A percentile compares a stretch with the other conserved stretches of the same genome.
Conservation (phyloP, 2,329 filamentous ascomycete genomes). For the Trichoderma atrobrunneum region DNA sequence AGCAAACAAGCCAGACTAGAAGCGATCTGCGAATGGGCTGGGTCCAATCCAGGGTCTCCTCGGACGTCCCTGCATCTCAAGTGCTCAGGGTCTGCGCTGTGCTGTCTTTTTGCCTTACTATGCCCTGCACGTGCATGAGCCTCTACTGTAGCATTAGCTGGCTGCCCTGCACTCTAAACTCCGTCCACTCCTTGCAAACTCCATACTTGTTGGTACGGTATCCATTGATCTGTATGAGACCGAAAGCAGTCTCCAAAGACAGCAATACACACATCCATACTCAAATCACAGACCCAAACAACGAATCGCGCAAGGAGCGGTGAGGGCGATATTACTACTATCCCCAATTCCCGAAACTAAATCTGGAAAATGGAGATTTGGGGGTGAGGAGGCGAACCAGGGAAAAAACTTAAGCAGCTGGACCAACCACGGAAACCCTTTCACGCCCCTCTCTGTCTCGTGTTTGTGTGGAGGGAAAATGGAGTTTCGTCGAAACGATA, state of each 20-base stretch:
- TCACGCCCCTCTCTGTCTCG: background rate
- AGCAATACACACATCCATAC: background rate
- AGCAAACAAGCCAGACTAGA: background rate
- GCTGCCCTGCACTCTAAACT: background rate
- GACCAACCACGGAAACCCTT: background rate
- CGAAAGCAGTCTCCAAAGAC: background rate
- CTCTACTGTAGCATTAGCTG: background rate
- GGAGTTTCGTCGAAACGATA: background rate
- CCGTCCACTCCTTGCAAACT: background rate
- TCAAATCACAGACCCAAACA: background rate
- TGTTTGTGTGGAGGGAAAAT: background rate
- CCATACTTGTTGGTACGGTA: background rate
- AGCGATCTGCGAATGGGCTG: background rate
- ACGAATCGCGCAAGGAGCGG: background rate
- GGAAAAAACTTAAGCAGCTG: background rate
- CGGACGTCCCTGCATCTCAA: background rate
- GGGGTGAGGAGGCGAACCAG: background rate
- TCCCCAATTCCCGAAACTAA: background rate
- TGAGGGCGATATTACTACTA: background rate
- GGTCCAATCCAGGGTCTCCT: background rate
- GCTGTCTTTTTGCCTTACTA: background rate
- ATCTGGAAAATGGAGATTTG: background rate
- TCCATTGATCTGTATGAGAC: background rate
- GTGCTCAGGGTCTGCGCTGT: background rate
- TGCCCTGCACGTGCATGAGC: background rate